phyloP scores from a whole-genome alignment of 2,329 filamentous ascomycete genomes.

The Calonectria ilicicola region DNA sequence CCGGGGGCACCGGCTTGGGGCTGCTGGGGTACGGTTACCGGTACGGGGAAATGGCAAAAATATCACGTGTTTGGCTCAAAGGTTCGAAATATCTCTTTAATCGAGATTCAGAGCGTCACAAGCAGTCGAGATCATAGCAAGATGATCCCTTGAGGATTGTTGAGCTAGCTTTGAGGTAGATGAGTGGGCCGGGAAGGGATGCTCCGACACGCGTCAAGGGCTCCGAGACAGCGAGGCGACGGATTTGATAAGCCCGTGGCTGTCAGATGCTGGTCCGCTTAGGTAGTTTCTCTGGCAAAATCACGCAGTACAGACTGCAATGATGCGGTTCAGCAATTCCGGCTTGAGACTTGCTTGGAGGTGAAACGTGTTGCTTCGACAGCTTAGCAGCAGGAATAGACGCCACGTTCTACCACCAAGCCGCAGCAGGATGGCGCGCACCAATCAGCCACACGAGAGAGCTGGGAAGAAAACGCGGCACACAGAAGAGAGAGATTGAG shows the following conservation, averaged over 20 bases:
- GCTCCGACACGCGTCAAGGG: conserved; percentile 11
- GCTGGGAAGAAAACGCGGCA: background rate
- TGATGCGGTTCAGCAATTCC: background rate
- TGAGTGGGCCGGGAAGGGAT: background rate
- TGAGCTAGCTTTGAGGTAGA: background rate
- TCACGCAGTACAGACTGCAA: background rate
- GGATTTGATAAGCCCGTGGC: background rate
- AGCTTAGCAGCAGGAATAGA: conserved; percentile 1
- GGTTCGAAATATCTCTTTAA: background rate
- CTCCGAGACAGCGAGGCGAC: background rate
- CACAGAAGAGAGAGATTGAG: background rate
- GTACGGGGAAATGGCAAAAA: background rate
- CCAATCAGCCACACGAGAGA: background rate
- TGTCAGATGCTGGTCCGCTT: background rate
- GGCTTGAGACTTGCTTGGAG: background rate
- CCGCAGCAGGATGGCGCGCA: background rate
- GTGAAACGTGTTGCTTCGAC: conserved; percentile 37
- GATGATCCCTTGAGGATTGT: background rate
- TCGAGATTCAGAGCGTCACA: background rate
- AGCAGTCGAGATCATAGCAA: background rate
- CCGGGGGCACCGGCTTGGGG: background rate
- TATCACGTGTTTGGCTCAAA: background rate
- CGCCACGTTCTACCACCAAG: conserved; percentile 4
- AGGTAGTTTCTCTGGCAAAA: background rate
- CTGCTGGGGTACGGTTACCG: background rate